Evolutionary conservation across 371 early-diverging fungal species (phyloP).

Genomic region (Mortierella sp.): DNA sequence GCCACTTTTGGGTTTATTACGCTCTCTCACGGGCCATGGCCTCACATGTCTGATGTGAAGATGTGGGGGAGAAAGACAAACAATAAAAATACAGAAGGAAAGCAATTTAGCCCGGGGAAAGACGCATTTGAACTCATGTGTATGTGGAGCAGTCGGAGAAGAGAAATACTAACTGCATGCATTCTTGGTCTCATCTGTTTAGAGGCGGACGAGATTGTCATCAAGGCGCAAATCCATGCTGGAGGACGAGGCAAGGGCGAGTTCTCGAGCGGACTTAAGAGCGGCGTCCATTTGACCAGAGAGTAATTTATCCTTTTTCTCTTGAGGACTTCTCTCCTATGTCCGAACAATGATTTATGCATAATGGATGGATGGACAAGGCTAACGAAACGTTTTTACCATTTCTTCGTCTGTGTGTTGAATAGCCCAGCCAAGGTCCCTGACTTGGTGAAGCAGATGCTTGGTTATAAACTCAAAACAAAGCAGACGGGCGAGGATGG

Average conservation of each 20-base stretch:
- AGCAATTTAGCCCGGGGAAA: not conserved
- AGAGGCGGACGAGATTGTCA: conserved; percentile 68
- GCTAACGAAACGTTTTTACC: not conserved
- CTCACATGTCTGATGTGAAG: not conserved
- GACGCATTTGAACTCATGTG: not conserved
- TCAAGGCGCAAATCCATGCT: conserved; percentile 82
- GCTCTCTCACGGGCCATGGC: conserved; percentile 21
- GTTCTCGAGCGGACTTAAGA: conserved; percentile 73
- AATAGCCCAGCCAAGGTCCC: conserved; percentile 61
- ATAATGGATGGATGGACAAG: not conserved
- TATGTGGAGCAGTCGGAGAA: not conserved
- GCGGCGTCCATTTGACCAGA: conserved; percentile 68
- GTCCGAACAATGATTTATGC: not conserved
- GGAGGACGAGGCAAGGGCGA: conserved; percentile 80
- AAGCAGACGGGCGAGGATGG: conserved; percentile 80
- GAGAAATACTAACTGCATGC: not conserved
- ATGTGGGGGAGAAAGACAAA: not conserved
- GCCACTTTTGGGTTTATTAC: not conserved
- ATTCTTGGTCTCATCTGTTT: not conserved
- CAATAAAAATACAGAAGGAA: not conserved
- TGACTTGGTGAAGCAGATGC: conserved; percentile 73
- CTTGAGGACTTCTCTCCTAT: not conserved
- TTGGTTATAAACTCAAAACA: conserved; percentile 77
- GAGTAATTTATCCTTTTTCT: conserved; percentile 29
- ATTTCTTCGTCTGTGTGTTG: not conserved